These are phyloP conservation scores for Phaeophleospora eucalypticola DNA, from an alignment of 2,329 filamentous ascomycete genomes.

Conservation along the genomic window DNA sequence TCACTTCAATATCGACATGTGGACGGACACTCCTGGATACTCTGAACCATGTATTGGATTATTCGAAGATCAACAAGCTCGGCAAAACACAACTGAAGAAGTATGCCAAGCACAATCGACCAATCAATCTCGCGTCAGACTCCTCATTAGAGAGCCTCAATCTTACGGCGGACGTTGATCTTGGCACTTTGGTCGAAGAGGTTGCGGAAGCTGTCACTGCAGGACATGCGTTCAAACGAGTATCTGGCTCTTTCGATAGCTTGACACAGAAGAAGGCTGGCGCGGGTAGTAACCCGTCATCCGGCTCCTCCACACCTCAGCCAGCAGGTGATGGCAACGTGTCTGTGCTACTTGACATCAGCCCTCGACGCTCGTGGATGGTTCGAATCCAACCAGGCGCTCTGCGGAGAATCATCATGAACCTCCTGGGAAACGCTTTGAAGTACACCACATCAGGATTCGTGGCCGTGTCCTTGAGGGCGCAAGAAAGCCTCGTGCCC, in stretches of 20 bases:
- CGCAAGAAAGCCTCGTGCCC: slow-evolving; percentile 20
- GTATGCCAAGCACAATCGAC: slow-evolving; percentile 24
- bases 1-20: slow-evolving; percentile 48
- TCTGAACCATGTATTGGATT: slow-evolving; percentile 41
- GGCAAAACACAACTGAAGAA: slow-evolving; percentile 24
- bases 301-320: no score
- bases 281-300: background rate
- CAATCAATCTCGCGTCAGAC: slow-evolving; percentile 28
- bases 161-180: slow-evolving; percentile 37
- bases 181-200: slow-evolving; percentile 48
- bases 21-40: slow-evolving; percentile 49
- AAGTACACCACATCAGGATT: slow-evolving; percentile 45
- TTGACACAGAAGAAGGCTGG: slow-evolving; percentile 3
- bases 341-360: slow-evolving; percentile 42
- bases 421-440: slow-evolving; percentile 46
- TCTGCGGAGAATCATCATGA: slow-evolving; percentile 45
- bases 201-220: slow-evolving; percentile 54
- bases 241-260: slow-evolving; percentile 6
- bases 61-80: slow-evolving; percentile 41
- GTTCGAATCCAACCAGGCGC: slow-evolving; percentile 45
- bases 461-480: slow-evolving; percentile 37
- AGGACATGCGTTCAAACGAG: slow-evolving; percentile 42
- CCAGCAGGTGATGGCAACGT: background rate
- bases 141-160: slow-evolving; percentile 27
- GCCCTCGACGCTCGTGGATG: slow-evolving; percentile 38